Conservation (phyloP, 208 protist genomes). For the Leishmania major region DNA sequence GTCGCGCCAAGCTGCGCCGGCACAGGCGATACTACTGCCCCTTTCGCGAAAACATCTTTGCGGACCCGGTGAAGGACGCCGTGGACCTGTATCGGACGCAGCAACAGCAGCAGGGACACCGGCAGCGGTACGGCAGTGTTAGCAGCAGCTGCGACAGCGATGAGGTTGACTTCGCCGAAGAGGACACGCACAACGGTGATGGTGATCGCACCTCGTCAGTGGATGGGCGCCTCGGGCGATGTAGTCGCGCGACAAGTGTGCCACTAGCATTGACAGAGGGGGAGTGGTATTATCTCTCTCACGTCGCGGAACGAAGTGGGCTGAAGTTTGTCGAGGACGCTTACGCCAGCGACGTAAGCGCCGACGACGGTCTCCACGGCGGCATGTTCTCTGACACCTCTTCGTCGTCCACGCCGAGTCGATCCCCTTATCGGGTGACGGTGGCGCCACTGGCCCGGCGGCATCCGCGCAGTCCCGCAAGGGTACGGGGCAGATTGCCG, state of each 20-base stretch:
- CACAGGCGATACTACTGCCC: conserved; percentile 79
- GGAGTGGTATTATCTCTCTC: conserved; percentile 26
- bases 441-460: neutral
- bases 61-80: conserved; percentile 42
- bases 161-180: neutral
- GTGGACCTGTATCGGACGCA: conserved; percentile 20
- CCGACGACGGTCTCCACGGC: neutral
- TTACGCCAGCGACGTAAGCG: conserved; percentile 25
- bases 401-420: neutral
- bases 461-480: neutral
- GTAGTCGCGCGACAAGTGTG: neutral
- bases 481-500: neutral
- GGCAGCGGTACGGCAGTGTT: neutral
- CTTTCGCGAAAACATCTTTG: conserved; percentile 76
- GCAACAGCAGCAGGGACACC: conserved; percentile 6
- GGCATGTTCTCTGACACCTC: neutral
- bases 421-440: neutral
- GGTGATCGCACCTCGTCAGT: conserved; percentile 2
- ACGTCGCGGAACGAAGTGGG: conserved; percentile 25
- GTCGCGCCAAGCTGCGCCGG: conserved; percentile 56
- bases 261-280: conserved; percentile 24
- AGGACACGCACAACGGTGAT: conserved; percentile 14
- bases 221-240: neutral
- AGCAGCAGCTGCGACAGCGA: neutral
- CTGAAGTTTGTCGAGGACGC: conserved; percentile 49